A percentile compares a stretch with the other conserved stretches of the same genome.
Evolutionary conservation across 2,329 filamentous ascomycete genomes (phyloP).

Genomic region (Aspergillus sp.): DNA sequence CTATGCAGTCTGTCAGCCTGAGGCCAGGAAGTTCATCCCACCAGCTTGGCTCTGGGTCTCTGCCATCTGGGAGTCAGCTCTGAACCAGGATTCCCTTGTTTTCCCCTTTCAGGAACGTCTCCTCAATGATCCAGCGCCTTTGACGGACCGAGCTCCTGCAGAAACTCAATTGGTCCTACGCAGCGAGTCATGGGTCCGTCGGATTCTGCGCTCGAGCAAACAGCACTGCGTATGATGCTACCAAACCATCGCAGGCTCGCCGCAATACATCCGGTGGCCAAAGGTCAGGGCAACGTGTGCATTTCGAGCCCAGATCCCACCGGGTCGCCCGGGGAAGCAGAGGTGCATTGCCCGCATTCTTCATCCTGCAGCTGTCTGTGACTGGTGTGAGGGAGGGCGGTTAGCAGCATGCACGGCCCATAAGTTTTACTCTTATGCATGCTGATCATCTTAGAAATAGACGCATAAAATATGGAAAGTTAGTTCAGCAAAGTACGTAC

Average conservation of each 20-base stretch:
- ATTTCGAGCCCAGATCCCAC: not conserved
- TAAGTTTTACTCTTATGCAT: not conserved
- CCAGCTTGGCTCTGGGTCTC: not conserved
- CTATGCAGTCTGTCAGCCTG: not conserved
- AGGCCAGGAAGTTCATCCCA: not conserved
- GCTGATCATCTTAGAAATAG: not conserved
- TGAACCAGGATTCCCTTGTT: not conserved
- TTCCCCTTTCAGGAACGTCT: not conserved
- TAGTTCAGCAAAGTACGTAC: not conserved
- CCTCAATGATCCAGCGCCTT: not conserved
- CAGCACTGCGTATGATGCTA: not conserved
- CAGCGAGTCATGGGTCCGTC: not conserved
- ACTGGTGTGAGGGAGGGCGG: conserved; percentile 4
- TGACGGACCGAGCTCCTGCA: not conserved
- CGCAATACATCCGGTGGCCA: not conserved
- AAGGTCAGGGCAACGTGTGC: not conserved
- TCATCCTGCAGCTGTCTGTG: conserved; percentile 8
- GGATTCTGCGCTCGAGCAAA: not conserved
- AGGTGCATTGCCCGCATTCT: conserved; percentile 12
- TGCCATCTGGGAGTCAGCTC: not conserved
- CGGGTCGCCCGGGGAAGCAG: not conserved
- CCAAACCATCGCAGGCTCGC: not conserved
- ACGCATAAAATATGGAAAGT: not conserved
- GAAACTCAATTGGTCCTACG: not conserved
- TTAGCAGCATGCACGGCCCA: conserved; percentile 9